Base-by-base conservation (phyloP, 306 rosid species). In the Dalbergia cultrata region DNA sequence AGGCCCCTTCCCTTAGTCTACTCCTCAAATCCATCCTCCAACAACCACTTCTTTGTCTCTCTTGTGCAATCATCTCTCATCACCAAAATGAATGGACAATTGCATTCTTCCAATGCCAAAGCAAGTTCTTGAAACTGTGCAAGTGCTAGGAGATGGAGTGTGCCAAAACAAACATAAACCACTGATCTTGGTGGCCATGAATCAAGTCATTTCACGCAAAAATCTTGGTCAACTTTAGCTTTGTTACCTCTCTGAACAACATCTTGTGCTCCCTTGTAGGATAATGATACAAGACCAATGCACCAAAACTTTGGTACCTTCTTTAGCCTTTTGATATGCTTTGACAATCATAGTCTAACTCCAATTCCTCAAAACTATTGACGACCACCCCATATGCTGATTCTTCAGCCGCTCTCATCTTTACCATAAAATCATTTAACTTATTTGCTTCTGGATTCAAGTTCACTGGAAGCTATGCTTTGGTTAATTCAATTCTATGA, bases 311-410 rank as follows among this genome's bases (percentile, higher is more conserved):
- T 58, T 86, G 21, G 19, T n/a, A 7, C 7, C 85, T 0, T 7
- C 86, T 0, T 6, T 75, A 0, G 1, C 57, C 72, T 65, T 76
- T 62, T 79, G 79, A 66, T 72, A 80, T 16, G 22, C 88, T 33
- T 44, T 22, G 4, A 80, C 80, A n/a, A n/a, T n/a, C n/a, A 74
- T 85, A 90, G 3, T 18, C 78, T 0, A 41, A 22, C 74, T 90
- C 92, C 77, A 90, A 56, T 70, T 85, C 94, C 56, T 81, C 88
- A 33, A 86, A 90, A 11, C 80, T 82, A 81, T 88, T 90, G 47
- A 83, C 44, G 0, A 88, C 19, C 12, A 75, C 53, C 52, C 90
- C 94, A 59, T 69, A 86, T 2, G 89, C 62, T 11, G 13, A 80
- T 26, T 0, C 8, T 37, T 88, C 90, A 12, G 87, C 45, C 80